Base-by-base conservation (phyloP, 1,284 basidiomycete species). In the Moniliella sp. region DNA sequence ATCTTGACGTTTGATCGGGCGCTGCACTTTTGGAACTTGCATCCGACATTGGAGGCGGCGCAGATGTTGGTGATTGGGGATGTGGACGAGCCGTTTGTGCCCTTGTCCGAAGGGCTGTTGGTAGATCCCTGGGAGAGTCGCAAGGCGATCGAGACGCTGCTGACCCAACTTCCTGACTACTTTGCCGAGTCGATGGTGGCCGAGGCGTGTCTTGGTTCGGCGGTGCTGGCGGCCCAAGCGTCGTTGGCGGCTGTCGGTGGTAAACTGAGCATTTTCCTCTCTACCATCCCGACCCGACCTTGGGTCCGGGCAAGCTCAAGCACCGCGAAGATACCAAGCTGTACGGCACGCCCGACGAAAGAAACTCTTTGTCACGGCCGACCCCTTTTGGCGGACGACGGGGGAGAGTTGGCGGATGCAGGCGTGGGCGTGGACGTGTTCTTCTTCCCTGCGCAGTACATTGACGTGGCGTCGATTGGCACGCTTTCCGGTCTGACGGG, bases 361-460 rank as follows among this genome's bases (percentile, higher is more conserved):
- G 50, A 67, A 68, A 0, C 66, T 93, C 10, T 93, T 81, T 55
- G 59, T 65, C 10, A 74, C 84, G 3, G 74, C 78, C 18, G 73
- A 76, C 42, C 65, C 71, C 3, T 69, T 71, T 29, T 99, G 88
- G 78, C 69, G 71, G 23, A 71, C 75, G 5, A 69, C 82, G 1
- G 84, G 75, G 1, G 80, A 86, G 79, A 88, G 56, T 78, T 80
- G 45, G 78, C 76, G 3, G 76, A 83, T 41, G 73, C 77, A 32
- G 91, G 91, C 11, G 71, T 97, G 23, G 88, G 83, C 1, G 74
- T 93, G 40, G 86, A 76, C 55, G 67, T 83, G 60, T 88, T 91
- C 63, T 66, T 93, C 21, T 81, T 81, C 36, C 81, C 80, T 32
- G 72, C 66, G 38, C 73, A 74, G 57, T 77, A 74, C 47, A 76